Percentiles rank a stretch among this genome's conserved stretches.
Evolutionary conservation across 495 filamentous ascomycete species (phyloP).

Genomic region (Aspergillus bridgeri): DNA sequence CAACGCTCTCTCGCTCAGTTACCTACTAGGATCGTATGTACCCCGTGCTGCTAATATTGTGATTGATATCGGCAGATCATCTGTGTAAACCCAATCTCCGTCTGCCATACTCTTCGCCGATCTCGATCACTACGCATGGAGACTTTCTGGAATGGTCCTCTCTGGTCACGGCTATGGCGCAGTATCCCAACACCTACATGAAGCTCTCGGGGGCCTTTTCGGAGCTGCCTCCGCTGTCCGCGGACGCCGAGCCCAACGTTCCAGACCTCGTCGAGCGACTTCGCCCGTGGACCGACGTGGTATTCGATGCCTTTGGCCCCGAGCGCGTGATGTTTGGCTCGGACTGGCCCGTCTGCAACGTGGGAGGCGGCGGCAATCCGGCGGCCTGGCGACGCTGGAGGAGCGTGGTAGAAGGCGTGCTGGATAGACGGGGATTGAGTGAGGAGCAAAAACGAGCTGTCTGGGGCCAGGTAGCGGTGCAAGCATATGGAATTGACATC

Average conservation of each 20-base stretch:
- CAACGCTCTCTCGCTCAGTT: background rate
- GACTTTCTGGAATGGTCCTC: constrained; percentile 54
- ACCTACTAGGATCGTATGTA: background rate
- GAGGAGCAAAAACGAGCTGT: constrained; percentile 57
- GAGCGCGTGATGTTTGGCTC: constrained; percentile 81
- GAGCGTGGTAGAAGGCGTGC: constrained; percentile 47
- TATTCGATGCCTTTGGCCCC: constrained; percentile 66
- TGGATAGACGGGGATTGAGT: constrained; percentile 53
- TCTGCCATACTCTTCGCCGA: constrained; percentile 29
- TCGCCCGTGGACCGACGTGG: constrained; percentile 61
- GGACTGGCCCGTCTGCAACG: constrained; percentile 86
- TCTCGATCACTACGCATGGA: constrained; percentile 43
- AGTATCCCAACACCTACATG: constrained; percentile 65
- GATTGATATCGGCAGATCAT: constrained; percentile 59
- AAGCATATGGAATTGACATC: constrained; percentile 56
- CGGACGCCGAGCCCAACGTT: constrained; percentile 34
- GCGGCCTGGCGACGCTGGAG: constrained; percentile 49
- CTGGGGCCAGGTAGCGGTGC: constrained; percentile 65
- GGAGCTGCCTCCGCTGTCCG: constrained; percentile 55
- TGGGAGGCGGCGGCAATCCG: constrained; percentile 55
- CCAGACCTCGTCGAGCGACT: constrained; percentile 39
- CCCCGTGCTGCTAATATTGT: background rate
- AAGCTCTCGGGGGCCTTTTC: constrained; percentile 84
- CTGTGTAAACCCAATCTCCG: constrained; percentile 81
- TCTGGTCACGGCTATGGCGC: constrained; percentile 46